Conservation (phyloP, 2,329 filamentous ascomycete genomes). For the Fusarium cyanostomum region DNA sequence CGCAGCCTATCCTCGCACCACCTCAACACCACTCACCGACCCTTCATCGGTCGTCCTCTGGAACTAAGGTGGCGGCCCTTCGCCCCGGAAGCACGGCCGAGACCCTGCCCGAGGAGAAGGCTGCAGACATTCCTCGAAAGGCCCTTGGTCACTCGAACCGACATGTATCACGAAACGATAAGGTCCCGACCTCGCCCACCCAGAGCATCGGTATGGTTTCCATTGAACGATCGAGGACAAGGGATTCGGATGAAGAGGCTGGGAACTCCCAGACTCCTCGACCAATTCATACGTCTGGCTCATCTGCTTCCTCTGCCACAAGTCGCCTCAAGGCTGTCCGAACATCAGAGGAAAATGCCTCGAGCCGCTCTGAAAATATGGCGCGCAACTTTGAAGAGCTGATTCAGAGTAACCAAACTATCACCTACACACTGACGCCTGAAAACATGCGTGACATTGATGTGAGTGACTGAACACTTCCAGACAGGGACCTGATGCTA, state of each 20-base stretch:
- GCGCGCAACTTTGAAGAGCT: constrained; percentile 79
- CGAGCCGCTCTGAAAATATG: constrained; percentile 63
- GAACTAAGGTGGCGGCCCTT: constrained; percentile 50
- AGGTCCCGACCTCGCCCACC: constrained; percentile 37
- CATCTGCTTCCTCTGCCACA: constrained; percentile 60
- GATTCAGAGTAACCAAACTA: constrained; percentile 83
- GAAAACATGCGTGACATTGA: constrained; percentile 81
- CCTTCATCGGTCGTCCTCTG: constrained; percentile 37
- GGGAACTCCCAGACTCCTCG: constrained; percentile 44
- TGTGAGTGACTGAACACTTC: constrained; percentile 56
- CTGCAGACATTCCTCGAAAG: constrained; percentile 48
- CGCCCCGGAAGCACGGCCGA: constrained; percentile 44
- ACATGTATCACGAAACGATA: constrained; percentile 33
- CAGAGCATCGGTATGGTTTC: constrained; percentile 52
- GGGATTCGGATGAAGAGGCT: constrained; percentile 50
- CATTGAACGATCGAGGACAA: constrained; percentile 49
- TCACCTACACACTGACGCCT: constrained; percentile 84
- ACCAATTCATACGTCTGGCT: constrained; percentile 59
- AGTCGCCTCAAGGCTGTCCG: constrained; percentile 63
- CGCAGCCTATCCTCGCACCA: constrained; percentile 28
- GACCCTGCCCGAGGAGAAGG: constrained; percentile 46
- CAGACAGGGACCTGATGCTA: constrained; percentile 2
- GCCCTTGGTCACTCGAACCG: constrained; percentile 38
- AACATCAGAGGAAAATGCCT: constrained; percentile 66
- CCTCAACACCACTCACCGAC: constrained; percentile 24